phyloP scores from a whole-genome alignment of 2,329 filamentous ascomycete genomes.

The Ascochyta lentis region DNA sequence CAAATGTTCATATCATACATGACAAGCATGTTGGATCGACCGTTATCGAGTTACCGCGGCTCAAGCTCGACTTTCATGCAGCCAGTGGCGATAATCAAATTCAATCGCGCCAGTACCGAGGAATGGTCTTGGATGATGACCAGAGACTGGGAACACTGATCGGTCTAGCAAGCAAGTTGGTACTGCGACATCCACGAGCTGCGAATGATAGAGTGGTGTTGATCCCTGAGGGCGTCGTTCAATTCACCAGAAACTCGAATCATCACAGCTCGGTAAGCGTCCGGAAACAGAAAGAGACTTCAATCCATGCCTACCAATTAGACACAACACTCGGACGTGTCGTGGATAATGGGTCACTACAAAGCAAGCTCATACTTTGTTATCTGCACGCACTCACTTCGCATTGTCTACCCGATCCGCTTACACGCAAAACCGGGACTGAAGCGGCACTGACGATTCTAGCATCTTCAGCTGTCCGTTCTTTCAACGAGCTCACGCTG shows the following conservation, averaged over 20 bases:
- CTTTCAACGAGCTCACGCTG: conserved; percentile 51
- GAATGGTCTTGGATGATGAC: conserved; percentile 33
- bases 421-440: conserved; percentile 60
- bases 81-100: conserved; percentile 7
- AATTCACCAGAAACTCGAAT: neutral
- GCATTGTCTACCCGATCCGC: conserved; percentile 57
- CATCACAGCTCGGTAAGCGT: conserved; percentile 24
- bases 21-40: conserved; percentile 5
- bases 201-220: conserved; percentile 44
- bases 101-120: conserved; percentile 34
- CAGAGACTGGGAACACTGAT: conserved; percentile 33
- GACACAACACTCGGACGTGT: conserved; percentile 60
- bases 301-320: conserved; percentile 56
- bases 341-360: conserved; percentile 57
- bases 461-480: conserved; percentile 56
- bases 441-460: conserved; percentile 62
- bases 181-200: conserved; percentile 20
- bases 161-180: conserved; percentile 35
- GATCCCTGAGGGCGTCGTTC: conserved; percentile 36
- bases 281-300: conserved; percentile 18
- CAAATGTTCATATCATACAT: conserved; percentile 26
- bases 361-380: conserved; percentile 59
- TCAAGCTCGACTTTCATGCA: conserved; percentile 23
- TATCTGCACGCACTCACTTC: conserved; percentile 65
- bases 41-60: conserved; percentile 24